Evolutionary conservation across 345 rosid genomes (phyloP).

Genomic region (Eutrema yunnanense): DNA sequence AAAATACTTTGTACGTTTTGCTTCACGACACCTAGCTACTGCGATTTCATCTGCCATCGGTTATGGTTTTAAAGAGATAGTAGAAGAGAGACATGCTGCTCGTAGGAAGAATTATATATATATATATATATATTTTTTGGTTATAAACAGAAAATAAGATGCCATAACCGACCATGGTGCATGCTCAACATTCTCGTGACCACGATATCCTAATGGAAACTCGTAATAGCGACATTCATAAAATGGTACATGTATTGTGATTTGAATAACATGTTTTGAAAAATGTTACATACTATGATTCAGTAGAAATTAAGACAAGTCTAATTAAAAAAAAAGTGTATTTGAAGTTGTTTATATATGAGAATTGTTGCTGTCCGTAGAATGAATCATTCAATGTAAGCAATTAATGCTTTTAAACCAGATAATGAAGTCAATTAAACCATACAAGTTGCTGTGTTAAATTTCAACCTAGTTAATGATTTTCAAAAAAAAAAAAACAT

Average conservation of each 20-base stretch:
- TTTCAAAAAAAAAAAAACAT: background rate
- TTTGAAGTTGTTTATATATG: background rate
- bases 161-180: background rate
- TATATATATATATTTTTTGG: background rate
- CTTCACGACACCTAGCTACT: no score
- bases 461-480: background rate
- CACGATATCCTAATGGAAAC: background rate
- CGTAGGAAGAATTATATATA: background rate
- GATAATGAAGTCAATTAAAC: background rate
- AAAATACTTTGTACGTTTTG: no score
- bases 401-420: background rate
- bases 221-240: background rate
- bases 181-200: background rate
- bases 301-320: background rate
- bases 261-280: background rate
- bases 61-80: no score
- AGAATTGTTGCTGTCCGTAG: background rate
- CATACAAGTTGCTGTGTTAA: background rate
- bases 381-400: background rate
- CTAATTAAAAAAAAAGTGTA: background rate
- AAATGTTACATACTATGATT: background rate
- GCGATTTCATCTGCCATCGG: no score
- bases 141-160: background rate
- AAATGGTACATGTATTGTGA: background rate
- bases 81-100: no score